Base-by-base conservation (phyloP, 148 eudicot genomes). In the Camellia lanceoleosa region DNA sequence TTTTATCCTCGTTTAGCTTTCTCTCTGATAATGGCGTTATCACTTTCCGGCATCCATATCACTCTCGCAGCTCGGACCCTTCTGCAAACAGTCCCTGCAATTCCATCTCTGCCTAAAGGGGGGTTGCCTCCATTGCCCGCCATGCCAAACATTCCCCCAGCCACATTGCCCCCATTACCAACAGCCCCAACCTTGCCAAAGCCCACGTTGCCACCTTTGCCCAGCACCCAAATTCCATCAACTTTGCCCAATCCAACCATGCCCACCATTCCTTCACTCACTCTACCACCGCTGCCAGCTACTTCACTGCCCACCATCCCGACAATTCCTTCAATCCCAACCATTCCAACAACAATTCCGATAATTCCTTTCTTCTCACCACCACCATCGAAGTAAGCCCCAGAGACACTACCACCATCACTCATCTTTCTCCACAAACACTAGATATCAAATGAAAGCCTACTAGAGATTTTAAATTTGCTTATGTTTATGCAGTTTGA, bases 41-140 rank as follows among this genome's bases (percentile, higher is more conserved):
- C 78, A 13, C 49, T 76, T 47, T 76, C 79, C 62, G 63, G 71
- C 38, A 63, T 47, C 43, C 79, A 66, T 4, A 3, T 19, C 49
- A 23, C 79, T 18, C 13, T 76, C 7, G 83, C 56, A 1, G 66
- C 83, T 0, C 74, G 79, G 9, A 58, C 42, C 19, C 79, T 80
- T 10, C 58, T 80, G 44, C 83, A 74, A 43, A 67, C 79, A 14
- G 14, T 14, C 54, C 82, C 78, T 2, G 49, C 78, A n/a, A 30
- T 63, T 3, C 78, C 78, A 47, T 49, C 79, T 12, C 43, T 63
- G 9, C 83, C 83, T 7, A 80, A 80, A 52, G 62, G 41, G 11
- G 18, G 67, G 16, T 12, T 80, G 20, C 79, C 79, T 10, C 83
- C 74, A 54, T 11, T 80, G 60, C 83, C 79, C 0, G 14, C 83